A percentile compares a stretch with the other conserved stretches of the same genome.
These are phyloP conservation scores for Geotrichum phurueaensis DNA, from an alignment of 1,139 yeast genomes.

Conservation along the genomic window DNA sequence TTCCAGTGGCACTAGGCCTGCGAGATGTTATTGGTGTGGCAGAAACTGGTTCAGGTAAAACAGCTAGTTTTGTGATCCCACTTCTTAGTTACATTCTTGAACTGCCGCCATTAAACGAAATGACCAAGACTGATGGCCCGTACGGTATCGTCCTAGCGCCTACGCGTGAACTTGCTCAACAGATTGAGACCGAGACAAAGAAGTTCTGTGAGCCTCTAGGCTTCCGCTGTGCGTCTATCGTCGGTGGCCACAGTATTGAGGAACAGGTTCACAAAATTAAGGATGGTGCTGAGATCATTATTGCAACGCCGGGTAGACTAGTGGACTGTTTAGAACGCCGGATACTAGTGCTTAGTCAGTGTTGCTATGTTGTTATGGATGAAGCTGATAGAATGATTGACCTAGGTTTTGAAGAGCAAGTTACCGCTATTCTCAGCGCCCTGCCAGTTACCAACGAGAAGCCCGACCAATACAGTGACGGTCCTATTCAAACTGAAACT, in stretches of 20 bases:
- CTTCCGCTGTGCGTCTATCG: slow-evolving; percentile 57
- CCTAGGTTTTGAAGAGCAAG: slow-evolving; percentile 84
- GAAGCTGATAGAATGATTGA: slow-evolving; percentile 96
- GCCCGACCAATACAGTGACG: slow-evolving; percentile 27
- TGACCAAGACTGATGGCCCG: slow-evolving; percentile 51
- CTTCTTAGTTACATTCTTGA: slow-evolving; percentile 53
- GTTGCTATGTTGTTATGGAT: slow-evolving; percentile 72
- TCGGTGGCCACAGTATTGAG: slow-evolving; percentile 86
- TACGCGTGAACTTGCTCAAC: slow-evolving; percentile 88
- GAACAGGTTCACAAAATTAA: slow-evolving; percentile 58
- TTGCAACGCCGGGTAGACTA: slow-evolving; percentile 91
- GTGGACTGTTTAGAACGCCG: slow-evolving; percentile 72
- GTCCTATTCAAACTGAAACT: slow-evolving; percentile 17
- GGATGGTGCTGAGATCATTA: slow-evolving; percentile 71
- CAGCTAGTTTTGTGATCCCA: slow-evolving; percentile 77
- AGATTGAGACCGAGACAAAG: slow-evolving; percentile 62
- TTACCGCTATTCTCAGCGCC: slow-evolving; percentile 50
- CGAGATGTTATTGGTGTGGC: slow-evolving; percentile 85
- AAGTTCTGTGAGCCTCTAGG: slow-evolving; percentile 45
- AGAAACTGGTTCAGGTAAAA: slow-evolving; percentile 94
- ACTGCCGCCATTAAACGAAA: slow-evolving; percentile 39
- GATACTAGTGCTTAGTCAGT: slow-evolving; percentile 52
- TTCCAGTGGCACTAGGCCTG: slow-evolving; percentile 60
- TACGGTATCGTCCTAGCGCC: slow-evolving; percentile 74
- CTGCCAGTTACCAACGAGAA: slow-evolving; percentile 40